These are phyloP conservation scores for Solanum sejunctum DNA, from an alignment of 257 asterid species.

Conservation along the genomic window DNA sequence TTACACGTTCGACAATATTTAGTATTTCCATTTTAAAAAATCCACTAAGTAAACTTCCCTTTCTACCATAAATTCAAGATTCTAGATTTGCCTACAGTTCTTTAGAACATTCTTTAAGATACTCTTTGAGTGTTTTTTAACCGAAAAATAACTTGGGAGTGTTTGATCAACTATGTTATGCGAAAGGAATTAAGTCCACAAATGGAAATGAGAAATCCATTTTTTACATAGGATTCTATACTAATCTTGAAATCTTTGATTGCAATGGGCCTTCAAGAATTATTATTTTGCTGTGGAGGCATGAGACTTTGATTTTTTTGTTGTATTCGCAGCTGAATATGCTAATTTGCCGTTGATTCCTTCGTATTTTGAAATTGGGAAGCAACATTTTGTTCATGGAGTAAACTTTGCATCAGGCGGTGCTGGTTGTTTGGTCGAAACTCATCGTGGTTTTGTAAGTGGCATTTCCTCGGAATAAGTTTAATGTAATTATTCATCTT, in stretches of 20 bases:
- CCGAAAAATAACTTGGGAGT: background rate
- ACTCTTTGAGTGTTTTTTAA: background rate
- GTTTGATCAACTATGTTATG: background rate
- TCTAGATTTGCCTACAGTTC: accelerated
- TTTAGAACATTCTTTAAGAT: background rate
- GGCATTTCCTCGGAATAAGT: background rate
- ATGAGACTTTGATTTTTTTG: background rate
- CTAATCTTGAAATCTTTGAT: background rate
- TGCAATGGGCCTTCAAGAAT: background rate
- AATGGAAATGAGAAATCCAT: background rate
- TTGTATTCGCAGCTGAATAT: background rate
- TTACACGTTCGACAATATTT: background rate
- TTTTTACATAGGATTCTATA: background rate
- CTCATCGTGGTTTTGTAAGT: background rate
- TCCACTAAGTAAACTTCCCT: background rate
- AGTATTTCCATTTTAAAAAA: background rate
- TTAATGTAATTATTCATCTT: background rate
- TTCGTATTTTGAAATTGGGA: background rate
- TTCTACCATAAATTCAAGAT: background rate
- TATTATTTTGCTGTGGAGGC: background rate
- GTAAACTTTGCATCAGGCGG: slow-evolving; percentile 1
- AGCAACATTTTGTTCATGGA: background rate
- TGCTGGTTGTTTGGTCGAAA: background rate
- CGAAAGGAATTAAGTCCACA: background rate
- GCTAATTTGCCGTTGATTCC: background rate